These are phyloP conservation scores for Metschnikowia similis DNA, from an alignment of 805 yeast genomes.

Conservation along the genomic window DNA sequence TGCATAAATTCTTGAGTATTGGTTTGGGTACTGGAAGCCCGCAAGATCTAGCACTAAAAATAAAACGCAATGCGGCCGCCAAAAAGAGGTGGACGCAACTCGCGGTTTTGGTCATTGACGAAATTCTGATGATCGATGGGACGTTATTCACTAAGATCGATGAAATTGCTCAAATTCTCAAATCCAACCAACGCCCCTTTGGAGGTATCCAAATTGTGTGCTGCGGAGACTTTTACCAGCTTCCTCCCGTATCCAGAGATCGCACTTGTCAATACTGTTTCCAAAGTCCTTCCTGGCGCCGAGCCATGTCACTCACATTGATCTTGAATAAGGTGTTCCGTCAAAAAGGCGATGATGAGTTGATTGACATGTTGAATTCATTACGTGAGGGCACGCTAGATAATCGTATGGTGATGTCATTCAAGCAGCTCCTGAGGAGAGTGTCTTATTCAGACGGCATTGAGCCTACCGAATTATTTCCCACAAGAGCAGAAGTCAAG, in stretches of 20 bases:
- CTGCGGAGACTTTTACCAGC: slow-evolving; percentile 79
- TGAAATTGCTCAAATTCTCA: slow-evolving; percentile 49
- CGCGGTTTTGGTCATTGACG: slow-evolving; percentile 68
- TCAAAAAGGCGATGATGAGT: slow-evolving; percentile 67
- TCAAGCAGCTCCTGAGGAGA: slow-evolving; percentile 49
- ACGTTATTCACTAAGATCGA: slow-evolving; percentile 60
- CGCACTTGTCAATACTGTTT: slow-evolving; percentile 51
- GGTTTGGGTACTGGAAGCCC: slow-evolving; percentile 63
- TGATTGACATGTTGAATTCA: slow-evolving; percentile 71
- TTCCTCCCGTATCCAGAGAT: slow-evolving; percentile 62
- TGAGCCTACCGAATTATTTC: slow-evolving; percentile 69
- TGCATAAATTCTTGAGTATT: slow-evolving; percentile 74
- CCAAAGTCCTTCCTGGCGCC: slow-evolving; percentile 60
- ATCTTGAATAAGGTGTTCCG: slow-evolving; percentile 65
- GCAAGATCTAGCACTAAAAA: slow-evolving; percentile 44
- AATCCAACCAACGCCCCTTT: slow-evolving; percentile 50
- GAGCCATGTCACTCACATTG: slow-evolving; percentile 52
- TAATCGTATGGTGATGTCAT: slow-evolving; percentile 44
- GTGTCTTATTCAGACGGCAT: slow-evolving; percentile 52
- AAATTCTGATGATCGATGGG: slow-evolving; percentile 78
- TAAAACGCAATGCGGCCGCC: slow-evolving; percentile 49
- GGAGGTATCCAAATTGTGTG: slow-evolving; percentile 77
- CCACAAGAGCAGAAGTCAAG: slow-evolving; percentile 71
- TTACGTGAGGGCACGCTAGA: slow-evolving; percentile 62
- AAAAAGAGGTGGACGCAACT: slow-evolving; percentile 51